Percentiles rank a stretch among this genome's conserved stretches.
phyloP scores from a whole-genome alignment of 352 stramenopile genomes.

The Globisporangium cystogenes region DNA sequence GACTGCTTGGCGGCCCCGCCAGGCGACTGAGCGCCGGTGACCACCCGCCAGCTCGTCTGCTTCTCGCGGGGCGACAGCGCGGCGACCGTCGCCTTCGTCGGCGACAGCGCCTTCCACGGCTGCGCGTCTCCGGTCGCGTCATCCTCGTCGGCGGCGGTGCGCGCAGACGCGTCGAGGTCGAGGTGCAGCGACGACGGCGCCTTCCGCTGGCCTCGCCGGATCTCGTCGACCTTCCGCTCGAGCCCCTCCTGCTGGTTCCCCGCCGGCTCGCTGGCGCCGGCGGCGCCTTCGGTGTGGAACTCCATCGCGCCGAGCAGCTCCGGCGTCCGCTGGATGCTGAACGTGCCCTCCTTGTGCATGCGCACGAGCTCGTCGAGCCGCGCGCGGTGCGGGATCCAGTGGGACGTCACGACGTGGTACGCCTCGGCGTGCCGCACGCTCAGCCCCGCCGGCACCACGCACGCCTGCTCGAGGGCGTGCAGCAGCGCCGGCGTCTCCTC shows the following conservation, averaged over 20 bases:
- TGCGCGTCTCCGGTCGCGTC: neutral
- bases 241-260: constrained; percentile 32
- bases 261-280: constrained; percentile 22
- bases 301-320: constrained; percentile 62
- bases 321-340: constrained; percentile 71
- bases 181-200: constrained; percentile 30
- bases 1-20: constrained; percentile 15
- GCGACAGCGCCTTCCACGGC: constrained; percentile 54
- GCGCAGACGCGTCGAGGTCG: constrained; percentile 18
- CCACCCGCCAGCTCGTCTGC: constrained; percentile 55
- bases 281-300: constrained; percentile 60
- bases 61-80: constrained; percentile 51
- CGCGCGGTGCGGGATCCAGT: constrained; percentile 48
- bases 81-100: constrained; percentile 35
- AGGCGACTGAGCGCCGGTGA: constrained; percentile 8
- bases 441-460: constrained; percentile 46
- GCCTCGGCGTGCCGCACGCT: constrained; percentile 37
- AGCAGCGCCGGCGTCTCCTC: constrained; percentile 59
- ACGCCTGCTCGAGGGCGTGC: constrained; percentile 57
- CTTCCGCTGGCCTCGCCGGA: constrained; percentile 56
- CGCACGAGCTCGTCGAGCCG: constrained; percentile 57
- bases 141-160: constrained; percentile 13
- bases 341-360: constrained; percentile 74
- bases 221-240: constrained; percentile 54
- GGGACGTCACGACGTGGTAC: constrained; percentile 58